Conservation (phyloP, 2,329 filamentous ascomycete species). For the Xylaria digitata region DNA sequence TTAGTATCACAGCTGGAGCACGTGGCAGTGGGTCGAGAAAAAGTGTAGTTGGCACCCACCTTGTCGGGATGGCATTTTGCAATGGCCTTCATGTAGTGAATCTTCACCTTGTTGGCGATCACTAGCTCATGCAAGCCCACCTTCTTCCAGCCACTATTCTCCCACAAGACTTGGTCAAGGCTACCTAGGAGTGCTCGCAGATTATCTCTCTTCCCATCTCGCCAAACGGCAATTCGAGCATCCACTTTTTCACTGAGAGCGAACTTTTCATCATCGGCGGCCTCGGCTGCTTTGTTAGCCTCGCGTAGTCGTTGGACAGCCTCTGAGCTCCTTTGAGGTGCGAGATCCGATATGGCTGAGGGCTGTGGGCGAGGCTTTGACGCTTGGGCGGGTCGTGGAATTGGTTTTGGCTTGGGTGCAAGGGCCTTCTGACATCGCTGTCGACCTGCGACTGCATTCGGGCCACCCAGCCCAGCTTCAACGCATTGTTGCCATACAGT, state of each 20-base stretch:
- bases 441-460: constrained; percentile 84
- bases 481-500: constrained; percentile 85
- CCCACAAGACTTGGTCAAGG: constrained; percentile 90
- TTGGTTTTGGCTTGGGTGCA: constrained; percentile 71
- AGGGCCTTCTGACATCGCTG: constrained; percentile 89
- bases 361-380: constrained; percentile 59
- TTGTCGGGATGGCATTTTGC: constrained; percentile 98
- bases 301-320: constrained; percentile 85
- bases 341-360: constrained; percentile 54
- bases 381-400: constrained; percentile 58
- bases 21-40: constrained; percentile 21
- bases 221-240: constrained; percentile 81
- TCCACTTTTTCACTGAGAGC: constrained; percentile 88
- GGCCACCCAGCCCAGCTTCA: constrained; percentile 85
- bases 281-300: constrained; percentile 86
- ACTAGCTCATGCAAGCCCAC: constrained; percentile 94
- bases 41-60: constrained; percentile 65
- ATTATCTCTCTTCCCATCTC: constrained; percentile 92
- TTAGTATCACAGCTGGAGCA: constrained; percentile 26
- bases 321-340: constrained; percentile 69
- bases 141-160: constrained; percentile 94
- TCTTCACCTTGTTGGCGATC: constrained; percentile 94
- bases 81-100: constrained; percentile 99
- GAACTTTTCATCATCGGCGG: constrained; percentile 92
- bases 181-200: constrained; percentile 87